Evolutionary conservation across 805 yeast species (phyloP), one percentile per base, ranked within the genome.

Genomic region (Candida coleopterorum): DNA sequence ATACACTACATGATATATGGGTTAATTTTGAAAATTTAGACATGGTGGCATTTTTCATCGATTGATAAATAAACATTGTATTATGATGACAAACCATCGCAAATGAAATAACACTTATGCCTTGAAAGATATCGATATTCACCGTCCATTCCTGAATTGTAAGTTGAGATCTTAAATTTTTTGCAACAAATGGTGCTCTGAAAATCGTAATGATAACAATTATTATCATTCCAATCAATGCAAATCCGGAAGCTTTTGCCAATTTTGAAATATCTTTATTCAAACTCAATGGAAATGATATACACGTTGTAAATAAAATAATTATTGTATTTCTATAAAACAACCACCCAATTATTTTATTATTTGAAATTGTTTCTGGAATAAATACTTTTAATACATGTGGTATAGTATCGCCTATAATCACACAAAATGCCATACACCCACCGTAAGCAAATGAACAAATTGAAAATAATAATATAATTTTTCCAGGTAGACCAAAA

Each of bases 51-150:
- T 74, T 75, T 45, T 73, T 74, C 52, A 90, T 71, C 0, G 96
- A 86, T 53, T 85, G 86, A 63, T 81, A 89, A 29, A 89, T 90
- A 51, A 89, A 83, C 20, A 90, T 77, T 0, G 97, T 87, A 55
- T 89, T 89, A 57, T 89, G 97, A 53, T 89, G 97, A 53, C 97
- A 89, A 3, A 89, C 97, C 46, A 90, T 72, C 2, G 97, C 97
- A 64, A 89, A 89, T 1, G 96, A 87, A 22, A 89, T 86, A 34
- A 89, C 95, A n/a, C 93, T 81, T 18, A 89, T 78, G 2, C 96
- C 96, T 58, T 89, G 95, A 54, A 89, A 86, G 3, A 89, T 62
- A 28, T 79, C 77, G 9, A 70, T 57, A 44, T 81, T 81, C 34
- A 86, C 52, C 4, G 85, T 63, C 62, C 75, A 68, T 23, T 70